These are phyloP conservation scores for Hamamelis virginiana DNA, from an alignment of 164 flowering plant genomes.

Conservation along the genomic window DNA sequence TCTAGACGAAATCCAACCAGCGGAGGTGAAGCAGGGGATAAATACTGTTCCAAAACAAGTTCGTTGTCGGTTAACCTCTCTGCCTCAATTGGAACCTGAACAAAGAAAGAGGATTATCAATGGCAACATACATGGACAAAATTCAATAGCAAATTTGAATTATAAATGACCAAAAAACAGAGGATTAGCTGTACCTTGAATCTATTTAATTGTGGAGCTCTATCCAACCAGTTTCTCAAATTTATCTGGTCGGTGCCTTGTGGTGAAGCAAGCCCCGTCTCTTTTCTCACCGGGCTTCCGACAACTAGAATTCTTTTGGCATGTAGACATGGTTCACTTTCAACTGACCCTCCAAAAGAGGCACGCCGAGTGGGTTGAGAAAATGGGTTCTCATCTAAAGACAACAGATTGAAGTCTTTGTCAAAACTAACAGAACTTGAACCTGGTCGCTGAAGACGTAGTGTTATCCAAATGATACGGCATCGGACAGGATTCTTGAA, in stretches of 20 bases:
- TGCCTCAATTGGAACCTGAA: slow-evolving; percentile 82
- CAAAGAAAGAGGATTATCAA: slow-evolving; percentile 1
- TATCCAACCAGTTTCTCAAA: slow-evolving; percentile 66
- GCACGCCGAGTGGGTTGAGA: slow-evolving; percentile 58
- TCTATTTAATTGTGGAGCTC: slow-evolving; percentile 68
- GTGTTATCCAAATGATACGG: slow-evolving; percentile 86
- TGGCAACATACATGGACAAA: neutral
- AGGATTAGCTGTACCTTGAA: slow-evolving; percentile 56
- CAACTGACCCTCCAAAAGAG: slow-evolving; percentile 66
- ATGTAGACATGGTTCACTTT: slow-evolving; percentile 76
- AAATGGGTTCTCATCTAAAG: slow-evolving; percentile 84
- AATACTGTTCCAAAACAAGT: slow-evolving; percentile 69
- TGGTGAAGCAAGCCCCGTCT: slow-evolving; percentile 35
- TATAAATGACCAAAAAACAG: neutral
- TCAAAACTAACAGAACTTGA: slow-evolving; percentile 76
- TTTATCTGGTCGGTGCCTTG: slow-evolving; percentile 58
- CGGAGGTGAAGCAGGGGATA: slow-evolving; percentile 73
- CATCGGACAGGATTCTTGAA: slow-evolving; percentile 80
- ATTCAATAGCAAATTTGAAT: slow-evolving; percentile 3
- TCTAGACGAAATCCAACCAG: slow-evolving; percentile 91
- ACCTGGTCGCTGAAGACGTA: slow-evolving; percentile 62
- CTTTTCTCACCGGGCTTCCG: slow-evolving; percentile 60
- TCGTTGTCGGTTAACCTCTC: slow-evolving; percentile 65
- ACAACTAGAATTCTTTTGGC: slow-evolving; percentile 78
- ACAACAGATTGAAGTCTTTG: slow-evolving; percentile 62